A percentile compares a stretch with the other conserved stretches of the same genome.
phyloP scores from a whole-genome alignment of 306 rosid genomes.

The Chamaecrista fasciculata region DNA sequence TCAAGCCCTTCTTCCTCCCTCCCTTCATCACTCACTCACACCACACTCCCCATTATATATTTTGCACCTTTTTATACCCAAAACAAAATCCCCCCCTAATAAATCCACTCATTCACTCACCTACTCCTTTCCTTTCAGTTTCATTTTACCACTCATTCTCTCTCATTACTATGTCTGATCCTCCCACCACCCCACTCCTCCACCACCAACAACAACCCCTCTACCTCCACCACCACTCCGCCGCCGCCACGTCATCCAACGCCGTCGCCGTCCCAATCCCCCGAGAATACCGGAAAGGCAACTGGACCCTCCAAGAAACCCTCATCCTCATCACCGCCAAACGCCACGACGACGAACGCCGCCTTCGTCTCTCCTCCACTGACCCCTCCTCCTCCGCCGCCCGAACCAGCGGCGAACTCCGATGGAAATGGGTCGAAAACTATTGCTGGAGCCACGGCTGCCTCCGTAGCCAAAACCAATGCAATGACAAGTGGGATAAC shows the following conservation, averaged over 20 bases:
- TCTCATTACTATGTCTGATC: conserved; percentile 50
- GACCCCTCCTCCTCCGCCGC: too few species aligned
- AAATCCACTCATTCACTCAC: conserved; percentile 46
- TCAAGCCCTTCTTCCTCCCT: conserved; percentile 11
- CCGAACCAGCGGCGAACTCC: conserved; percentile 43
- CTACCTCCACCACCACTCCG: conserved; percentile 25
- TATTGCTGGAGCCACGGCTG: conserved; percentile 71
- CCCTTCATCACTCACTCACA: too few species aligned
- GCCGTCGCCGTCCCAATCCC: background rate
- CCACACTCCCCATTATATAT: conserved; percentile 17
- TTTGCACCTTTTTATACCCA: conserved; percentile 34
- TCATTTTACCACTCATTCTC: background rate
- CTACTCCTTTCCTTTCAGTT: conserved; percentile 25
- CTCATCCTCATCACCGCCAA: conserved; percentile 56
- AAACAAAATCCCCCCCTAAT: too few species aligned
- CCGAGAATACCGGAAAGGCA: conserved; percentile 64
- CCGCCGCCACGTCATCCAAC: conserved; percentile 10
- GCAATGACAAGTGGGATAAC: conserved; percentile 73
- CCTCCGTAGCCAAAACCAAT: conserved; percentile 63
- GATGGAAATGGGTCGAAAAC: conserved; percentile 78
- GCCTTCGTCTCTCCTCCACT: conserved; percentile 21
- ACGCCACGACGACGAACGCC: conserved; percentile 54
- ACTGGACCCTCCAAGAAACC: conserved; percentile 67
- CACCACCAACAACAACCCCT: conserved; percentile 26
- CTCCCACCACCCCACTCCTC: conserved; percentile 52